These are phyloP conservation scores for Fraxinus pennsylvanica DNA, from an alignment of 257 asterid genomes.

Conservation along the genomic window DNA sequence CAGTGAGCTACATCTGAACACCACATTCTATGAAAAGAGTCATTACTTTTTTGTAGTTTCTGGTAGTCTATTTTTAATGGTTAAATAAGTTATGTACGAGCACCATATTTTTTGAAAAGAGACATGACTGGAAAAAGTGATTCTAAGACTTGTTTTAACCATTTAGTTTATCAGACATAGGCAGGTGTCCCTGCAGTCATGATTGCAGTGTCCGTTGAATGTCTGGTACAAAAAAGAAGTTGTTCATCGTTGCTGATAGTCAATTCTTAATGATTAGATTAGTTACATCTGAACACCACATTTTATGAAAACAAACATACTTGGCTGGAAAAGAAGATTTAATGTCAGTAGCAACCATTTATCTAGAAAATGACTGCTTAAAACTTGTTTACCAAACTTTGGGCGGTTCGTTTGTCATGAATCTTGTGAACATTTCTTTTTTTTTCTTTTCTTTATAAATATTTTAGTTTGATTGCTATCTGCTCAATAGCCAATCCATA, in stretches of 20 bases:
- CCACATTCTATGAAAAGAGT: background rate
- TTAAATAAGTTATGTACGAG: background rate
- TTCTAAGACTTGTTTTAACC: background rate
- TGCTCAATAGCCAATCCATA: background rate
- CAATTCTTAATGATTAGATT: constrained; percentile 24
- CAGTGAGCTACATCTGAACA: background rate
- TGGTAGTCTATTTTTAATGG: background rate
- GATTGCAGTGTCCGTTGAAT: constrained; percentile 46
- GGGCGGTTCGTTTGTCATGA: background rate
- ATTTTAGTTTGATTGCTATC: background rate
- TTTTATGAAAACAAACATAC: background rate
- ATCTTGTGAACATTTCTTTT: background rate
- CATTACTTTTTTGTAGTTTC: background rate
- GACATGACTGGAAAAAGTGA: background rate
- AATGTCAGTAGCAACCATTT: background rate
- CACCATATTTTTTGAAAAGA: background rate
- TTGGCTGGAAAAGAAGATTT: background rate
- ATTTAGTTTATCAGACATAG: constrained; percentile 28
- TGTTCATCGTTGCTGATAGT: constrained; percentile 37
- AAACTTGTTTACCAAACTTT: background rate
- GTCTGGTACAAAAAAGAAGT: constrained; percentile 30
- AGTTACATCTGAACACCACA: constrained; percentile 43
- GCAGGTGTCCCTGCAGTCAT: constrained; percentile 40
- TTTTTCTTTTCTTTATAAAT: background rate
- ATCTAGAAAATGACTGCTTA: background rate